Conservation (phyloP, 2,329 filamentous ascomycete genomes). For the Talaromyces sp. region DNA sequence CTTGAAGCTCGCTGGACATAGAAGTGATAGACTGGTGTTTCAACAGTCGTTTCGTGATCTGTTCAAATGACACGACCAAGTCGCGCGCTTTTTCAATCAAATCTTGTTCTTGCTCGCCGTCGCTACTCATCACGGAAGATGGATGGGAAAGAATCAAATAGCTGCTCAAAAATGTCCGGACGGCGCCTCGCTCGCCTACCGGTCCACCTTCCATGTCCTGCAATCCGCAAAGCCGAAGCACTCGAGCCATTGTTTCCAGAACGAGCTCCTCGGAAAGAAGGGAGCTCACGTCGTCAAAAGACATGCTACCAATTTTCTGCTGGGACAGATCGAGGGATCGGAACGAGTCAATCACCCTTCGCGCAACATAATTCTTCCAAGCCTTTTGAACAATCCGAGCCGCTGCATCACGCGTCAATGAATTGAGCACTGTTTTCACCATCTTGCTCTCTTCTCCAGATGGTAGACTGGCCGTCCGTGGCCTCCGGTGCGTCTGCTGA, state of each 20-base stretch:
- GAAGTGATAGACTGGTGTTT: conserved; percentile 35
- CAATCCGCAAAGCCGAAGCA: conserved; percentile 54
- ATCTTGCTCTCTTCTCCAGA: conserved; percentile 41
- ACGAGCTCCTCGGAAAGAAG: conserved; percentile 52
- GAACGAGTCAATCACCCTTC: conserved; percentile 49
- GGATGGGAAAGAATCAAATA: conserved; percentile 61
- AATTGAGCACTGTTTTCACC: conserved; percentile 28
- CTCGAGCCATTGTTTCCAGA: conserved; percentile 48
- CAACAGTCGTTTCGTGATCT: conserved; percentile 47
- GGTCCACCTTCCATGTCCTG: conserved; percentile 48
- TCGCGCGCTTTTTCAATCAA: conserved; percentile 57
- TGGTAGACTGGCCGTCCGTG: conserved; percentile 49
- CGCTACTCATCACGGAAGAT: conserved; percentile 54
- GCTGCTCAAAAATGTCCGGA: conserved; percentile 58
- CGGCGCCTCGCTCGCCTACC: conserved; percentile 47
- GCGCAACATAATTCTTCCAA: conserved; percentile 51
- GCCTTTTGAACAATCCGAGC: conserved; percentile 54
- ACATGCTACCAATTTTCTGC: conserved; percentile 47
- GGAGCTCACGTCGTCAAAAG: conserved; percentile 55
- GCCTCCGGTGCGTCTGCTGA: conserved; percentile 45
- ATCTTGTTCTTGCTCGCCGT: conserved; percentile 59
- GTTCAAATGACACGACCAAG: conserved; percentile 53
- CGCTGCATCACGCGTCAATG: conserved; percentile 49
- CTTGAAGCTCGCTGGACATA: conserved; percentile 45
- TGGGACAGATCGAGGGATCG: conserved; percentile 49